These are phyloP conservation scores for Protea cynaroides DNA, from an alignment of 164 flowering plant species.

Conservation along the genomic window DNA sequence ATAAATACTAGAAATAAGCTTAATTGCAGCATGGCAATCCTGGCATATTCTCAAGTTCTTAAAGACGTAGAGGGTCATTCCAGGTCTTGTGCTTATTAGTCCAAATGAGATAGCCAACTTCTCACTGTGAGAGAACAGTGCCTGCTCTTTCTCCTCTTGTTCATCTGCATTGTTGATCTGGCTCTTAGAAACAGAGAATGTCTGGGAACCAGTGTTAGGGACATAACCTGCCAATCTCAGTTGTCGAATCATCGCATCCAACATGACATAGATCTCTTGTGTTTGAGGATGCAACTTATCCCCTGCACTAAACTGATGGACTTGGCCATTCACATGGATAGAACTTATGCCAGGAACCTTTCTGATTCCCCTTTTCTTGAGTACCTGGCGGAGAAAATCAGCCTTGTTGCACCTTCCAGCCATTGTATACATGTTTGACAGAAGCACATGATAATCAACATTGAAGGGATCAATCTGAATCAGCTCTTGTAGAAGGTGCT, in stretches of 20 bases:
- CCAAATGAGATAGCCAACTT: slow-evolving; percentile 61
- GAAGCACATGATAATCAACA: slow-evolving; percentile 49
- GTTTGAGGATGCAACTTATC: slow-evolving; percentile 50
- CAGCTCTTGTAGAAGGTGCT: slow-evolving; percentile 31
- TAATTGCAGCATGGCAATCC: slow-evolving; percentile 60
- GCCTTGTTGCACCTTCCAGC: slow-evolving; percentile 40
- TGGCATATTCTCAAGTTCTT: slow-evolving; percentile 56
- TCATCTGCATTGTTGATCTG: slow-evolving; percentile 14
- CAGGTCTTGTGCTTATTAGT: slow-evolving; percentile 37
- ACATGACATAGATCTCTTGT: slow-evolving; percentile 29
- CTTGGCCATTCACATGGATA: slow-evolving; percentile 38
- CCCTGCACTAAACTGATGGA: slow-evolving; percentile 56
- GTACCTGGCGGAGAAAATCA: slow-evolving; percentile 29
- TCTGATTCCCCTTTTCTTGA: slow-evolving; percentile 33
- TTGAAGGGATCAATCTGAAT: slow-evolving; percentile 42
- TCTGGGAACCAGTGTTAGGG: slow-evolving; percentile 32
- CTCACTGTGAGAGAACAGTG: slow-evolving; percentile 51
- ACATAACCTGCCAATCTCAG: slow-evolving; percentile 41
- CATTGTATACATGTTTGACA: slow-evolving; percentile 50
- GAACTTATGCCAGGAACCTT: slow-evolving; percentile 68
- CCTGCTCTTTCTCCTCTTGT: slow-evolving; percentile 53
- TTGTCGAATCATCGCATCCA: slow-evolving; percentile 43
- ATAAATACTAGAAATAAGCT: slow-evolving; percentile 38
- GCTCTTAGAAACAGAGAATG: slow-evolving; percentile 20
- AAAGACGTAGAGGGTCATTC: slow-evolving; percentile 39